Conservation (phyloP, 441 rosid species). For the Populus hybrid region DNA sequence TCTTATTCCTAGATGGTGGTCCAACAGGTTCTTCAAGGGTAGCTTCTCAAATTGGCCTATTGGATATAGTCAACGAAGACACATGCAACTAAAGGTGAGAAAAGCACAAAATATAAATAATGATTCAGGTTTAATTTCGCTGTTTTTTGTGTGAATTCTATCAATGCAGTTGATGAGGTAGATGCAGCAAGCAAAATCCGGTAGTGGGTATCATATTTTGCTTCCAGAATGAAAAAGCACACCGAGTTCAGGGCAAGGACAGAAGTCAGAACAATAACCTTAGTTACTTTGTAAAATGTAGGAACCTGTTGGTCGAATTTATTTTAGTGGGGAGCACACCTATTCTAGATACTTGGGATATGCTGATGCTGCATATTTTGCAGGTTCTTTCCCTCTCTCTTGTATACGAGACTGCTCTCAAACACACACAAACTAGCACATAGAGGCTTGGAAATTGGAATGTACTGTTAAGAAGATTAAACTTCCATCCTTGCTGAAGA, state of each 20-base stretch:
- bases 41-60: slow-evolving; percentile 27
- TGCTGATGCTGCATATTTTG: slow-evolving; percentile 26
- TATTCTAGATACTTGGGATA: slow-evolving; percentile 18
- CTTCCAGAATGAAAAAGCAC: background rate
- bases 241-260: background rate
- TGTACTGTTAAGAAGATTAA: background rate
- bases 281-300: background rate
- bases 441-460: background rate
- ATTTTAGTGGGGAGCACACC: slow-evolving; percentile 33
- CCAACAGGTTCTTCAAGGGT: slow-evolving; percentile 23
- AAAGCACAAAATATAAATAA: too few species aligned
- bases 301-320: slow-evolving; percentile 27
- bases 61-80: background rate
- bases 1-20: slow-evolving; percentile 29
- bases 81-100: slow-evolving; percentile 18
- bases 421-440: background rate
- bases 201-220: background rate
- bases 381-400: slow-evolving; percentile 18
- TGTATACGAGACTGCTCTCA: background rate
- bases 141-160: background rate
- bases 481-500: too few species aligned
- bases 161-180: background rate
- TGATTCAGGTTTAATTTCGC: background rate
- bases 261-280: background rate
- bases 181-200: background rate